Evolutionary conservation across 2,329 filamentous ascomycete genomes (phyloP), one percentile per base, ranked within the genome.

Genomic region (Fusarium mexicanum): DNA sequence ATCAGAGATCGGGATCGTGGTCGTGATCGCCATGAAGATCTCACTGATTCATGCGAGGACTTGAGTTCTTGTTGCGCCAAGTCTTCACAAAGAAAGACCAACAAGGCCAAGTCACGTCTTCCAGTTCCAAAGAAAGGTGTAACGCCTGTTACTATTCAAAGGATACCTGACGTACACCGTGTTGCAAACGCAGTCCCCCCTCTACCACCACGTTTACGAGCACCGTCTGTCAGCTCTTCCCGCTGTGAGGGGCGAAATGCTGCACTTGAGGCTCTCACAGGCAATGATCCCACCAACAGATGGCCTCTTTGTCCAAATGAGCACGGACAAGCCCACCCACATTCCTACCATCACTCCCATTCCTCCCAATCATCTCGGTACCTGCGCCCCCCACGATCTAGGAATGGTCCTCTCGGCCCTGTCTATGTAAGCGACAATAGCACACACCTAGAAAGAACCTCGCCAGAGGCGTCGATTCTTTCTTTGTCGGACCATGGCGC

Each of bases 221-320:
- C 85, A 24, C 84, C 86, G 31, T 81, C 74, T 4, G 59, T 81
- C 51, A 85, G 83, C 72, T 87, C 86, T 78, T 84, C 87, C 76
- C 85, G 83, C 71, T 84, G 79, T 64, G 83, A 86, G 46, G 81
- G 79, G 72, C 80, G 83, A 74, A 78, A 68, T 59, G 79, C 79
- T 61, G 77, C 77, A 43, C 69, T 71, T 55, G 79, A 80, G 51
- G 77, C 78, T 61, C 71, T 80, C 61, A 78, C 76, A 65, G 77
- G 78, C 65, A 78, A 72, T 44, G 44, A 43, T 54, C 53, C 69
- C 60, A 61, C 62, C 61, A 73, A 75, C 72, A 78, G 76, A 73
- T 79, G 79, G 51, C 80, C 74, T 67, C 81, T 83, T 81, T 83
- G 83, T 82, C 79, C 79, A 35, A 72, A 72, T 48, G 69, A 75